phyloP scores from a whole-genome alignment of 225 moss, liverwort and hornwort species.

The Physcomitrium patens region DNA sequence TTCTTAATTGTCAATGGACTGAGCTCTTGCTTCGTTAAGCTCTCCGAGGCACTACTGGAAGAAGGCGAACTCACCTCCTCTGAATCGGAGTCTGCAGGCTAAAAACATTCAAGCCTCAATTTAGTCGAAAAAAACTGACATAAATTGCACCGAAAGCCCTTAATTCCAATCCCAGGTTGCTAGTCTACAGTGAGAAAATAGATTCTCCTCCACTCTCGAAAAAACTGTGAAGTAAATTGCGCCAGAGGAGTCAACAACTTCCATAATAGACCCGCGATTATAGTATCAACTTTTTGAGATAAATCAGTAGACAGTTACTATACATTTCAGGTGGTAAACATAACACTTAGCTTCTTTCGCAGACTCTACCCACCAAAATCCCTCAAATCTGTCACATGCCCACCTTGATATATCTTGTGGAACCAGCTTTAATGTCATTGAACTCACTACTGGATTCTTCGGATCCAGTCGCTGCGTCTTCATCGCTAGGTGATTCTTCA shows the following conservation, averaged over 20 bases:
- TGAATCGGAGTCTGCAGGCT: background rate
- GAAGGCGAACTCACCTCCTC: constrained; percentile 26
- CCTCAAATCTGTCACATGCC: constrained; percentile 1
- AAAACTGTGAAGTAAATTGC: no score
- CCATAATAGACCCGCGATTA: background rate
- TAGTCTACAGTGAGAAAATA: background rate
- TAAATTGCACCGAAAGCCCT: background rate
- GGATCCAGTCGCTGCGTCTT: constrained; percentile 8
- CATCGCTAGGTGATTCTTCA: constrained; percentile 21
- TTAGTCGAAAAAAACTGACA: constrained; percentile 5
- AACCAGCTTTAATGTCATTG: constrained; percentile 21
- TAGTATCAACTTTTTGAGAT: background rate
- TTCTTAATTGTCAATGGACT: constrained; percentile 9
- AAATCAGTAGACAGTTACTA: background rate
- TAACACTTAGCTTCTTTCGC: background rate
- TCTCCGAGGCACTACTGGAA: constrained; percentile 32
- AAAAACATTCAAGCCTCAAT: constrained; percentile 9
- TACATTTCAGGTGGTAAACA: background rate
- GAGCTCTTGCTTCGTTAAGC: constrained; percentile 17
- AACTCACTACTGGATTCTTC: constrained; percentile 27
- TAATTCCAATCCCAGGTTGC: background rate
- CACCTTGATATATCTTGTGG: constrained; percentile 22
- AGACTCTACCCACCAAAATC: background rate
- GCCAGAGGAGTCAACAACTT: no score
- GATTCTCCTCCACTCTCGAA: no score